Conservation (phyloP, 164 flowering plant genomes). For the Macadamia integrifolia region DNA sequence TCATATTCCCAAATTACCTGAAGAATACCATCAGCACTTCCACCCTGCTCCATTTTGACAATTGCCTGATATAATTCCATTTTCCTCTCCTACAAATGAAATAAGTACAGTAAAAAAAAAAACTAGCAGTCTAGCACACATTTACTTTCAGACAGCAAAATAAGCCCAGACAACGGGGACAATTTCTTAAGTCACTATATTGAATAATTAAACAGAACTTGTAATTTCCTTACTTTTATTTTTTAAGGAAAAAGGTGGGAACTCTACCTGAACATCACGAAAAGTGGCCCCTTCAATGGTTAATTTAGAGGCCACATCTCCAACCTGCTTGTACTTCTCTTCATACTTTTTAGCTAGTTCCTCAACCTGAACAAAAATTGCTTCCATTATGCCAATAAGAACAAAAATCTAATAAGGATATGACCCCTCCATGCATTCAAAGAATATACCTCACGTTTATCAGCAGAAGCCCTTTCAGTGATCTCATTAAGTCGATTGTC, state of each 20-base stretch:
- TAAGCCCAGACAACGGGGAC: background rate
- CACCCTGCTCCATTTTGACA: slow-evolving; percentile 77
- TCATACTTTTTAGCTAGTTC: slow-evolving; percentile 80
- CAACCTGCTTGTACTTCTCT: slow-evolving; percentile 90
- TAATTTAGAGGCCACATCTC: slow-evolving; percentile 79
- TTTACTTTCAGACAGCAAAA: background rate
- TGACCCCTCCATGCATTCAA: background rate
- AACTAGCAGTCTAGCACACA: background rate
- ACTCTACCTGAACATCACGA: slow-evolving; percentile 78
- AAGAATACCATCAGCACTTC: slow-evolving; percentile 49
- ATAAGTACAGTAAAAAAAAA: background rate
- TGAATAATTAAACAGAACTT: background rate
- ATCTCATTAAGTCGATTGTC: slow-evolving; percentile 91
- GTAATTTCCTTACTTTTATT: too few relatives aligned
- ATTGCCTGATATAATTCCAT: slow-evolving; percentile 82
- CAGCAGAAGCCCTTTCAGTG: slow-evolving; percentile 76
- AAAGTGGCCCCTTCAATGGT: slow-evolving; percentile 88
- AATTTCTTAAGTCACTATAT: background rate
- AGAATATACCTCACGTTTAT: slow-evolving; percentile 72
- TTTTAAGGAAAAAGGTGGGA: background rate
- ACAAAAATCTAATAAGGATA: background rate
- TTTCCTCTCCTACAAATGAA: slow-evolving; percentile 53
- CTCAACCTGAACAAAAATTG: slow-evolving; percentile 54
- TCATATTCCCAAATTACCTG: slow-evolving; percentile 43
- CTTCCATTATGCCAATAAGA: background rate